Percentiles rank a stretch among this genome's conserved stretches.
These are phyloP conservation scores for Coemansia sp. DNA, from an alignment of 192 early-diverging fungal genomes.

Conservation along the genomic window DNA sequence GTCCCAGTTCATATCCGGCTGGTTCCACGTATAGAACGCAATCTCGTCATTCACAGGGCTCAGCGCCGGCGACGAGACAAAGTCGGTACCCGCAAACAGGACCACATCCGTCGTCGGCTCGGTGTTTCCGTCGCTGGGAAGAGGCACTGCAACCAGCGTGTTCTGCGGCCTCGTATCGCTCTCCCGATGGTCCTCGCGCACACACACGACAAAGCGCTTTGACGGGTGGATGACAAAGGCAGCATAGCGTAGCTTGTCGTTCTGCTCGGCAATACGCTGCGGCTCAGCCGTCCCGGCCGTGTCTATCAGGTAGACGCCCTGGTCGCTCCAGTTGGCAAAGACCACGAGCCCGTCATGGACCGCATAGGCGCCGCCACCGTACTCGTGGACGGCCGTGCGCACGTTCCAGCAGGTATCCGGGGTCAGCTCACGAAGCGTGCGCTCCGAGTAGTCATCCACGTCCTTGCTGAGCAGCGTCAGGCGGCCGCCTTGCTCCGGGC, in stretches of 20 bases:
- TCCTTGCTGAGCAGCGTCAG: constrained; percentile 25
- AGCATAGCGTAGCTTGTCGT: constrained; percentile 56
- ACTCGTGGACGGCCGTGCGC: constrained; percentile 69
- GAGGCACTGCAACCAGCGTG: constrained; percentile 54
- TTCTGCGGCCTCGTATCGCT: constrained; percentile 40
- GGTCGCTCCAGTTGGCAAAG: constrained; percentile 57
- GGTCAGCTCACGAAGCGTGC: constrained; percentile 16
- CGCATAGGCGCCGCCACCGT: constrained; percentile 62
- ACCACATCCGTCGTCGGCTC: constrained; percentile 13
- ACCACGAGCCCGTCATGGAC: constrained; percentile 53
- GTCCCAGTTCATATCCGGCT: constrained; percentile 79
- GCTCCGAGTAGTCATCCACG: constrained; percentile 25
- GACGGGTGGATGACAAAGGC: constrained; percentile 57
- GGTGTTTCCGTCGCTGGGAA: constrained; percentile 17
- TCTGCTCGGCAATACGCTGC: constrained; percentile 40
- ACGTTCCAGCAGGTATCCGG: constrained; percentile 52
- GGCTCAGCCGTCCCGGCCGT: constrained; percentile 11
- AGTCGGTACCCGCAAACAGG: constrained; percentile 56
- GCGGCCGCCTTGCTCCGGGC: constrained; percentile 34
- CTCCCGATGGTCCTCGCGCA: constrained; percentile 65
- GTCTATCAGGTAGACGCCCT: constrained; percentile 53
- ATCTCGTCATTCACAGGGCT: constrained; percentile 45
- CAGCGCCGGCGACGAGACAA: constrained; percentile 62
- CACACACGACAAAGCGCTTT: constrained; percentile 53
- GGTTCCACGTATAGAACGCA: constrained; percentile 64